Evolutionary conservation across 108 stramenopile genomes (phyloP).

Genomic region (Mayamaea pseudoterrestris): DNA sequence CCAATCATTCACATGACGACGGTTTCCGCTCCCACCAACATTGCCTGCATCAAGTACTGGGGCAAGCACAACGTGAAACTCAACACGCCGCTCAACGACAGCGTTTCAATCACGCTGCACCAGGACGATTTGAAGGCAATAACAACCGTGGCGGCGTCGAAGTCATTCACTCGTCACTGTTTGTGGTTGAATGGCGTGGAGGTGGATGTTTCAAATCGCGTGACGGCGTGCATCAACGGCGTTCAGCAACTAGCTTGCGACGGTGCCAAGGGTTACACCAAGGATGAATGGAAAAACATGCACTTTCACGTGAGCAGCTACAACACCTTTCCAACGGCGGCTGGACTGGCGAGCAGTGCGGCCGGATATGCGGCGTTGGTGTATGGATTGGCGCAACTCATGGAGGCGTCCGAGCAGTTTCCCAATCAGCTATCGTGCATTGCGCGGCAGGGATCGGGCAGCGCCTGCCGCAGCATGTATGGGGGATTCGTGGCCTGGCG

Average conservation of each 20-base stretch:
- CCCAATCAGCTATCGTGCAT: conserved; percentile 81
- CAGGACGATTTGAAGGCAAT: conserved; percentile 88
- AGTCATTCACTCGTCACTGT: conserved; percentile 59
- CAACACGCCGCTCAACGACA: conserved; percentile 94
- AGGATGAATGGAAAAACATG: conserved; percentile 60
- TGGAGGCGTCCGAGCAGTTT: conserved; percentile 65
- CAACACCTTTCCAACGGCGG: conserved; percentile 98
- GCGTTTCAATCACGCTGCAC: conserved; percentile 83
- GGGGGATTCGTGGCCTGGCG: conserved; percentile 98
- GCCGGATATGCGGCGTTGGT: conserved; percentile 94
- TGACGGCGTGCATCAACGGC: conserved; percentile 74
- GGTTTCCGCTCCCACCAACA: conserved; percentile 90
- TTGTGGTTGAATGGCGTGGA: conserved; percentile 94
- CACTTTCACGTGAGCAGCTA: conserved; percentile 77
- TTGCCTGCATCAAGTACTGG: conserved; percentile 98
- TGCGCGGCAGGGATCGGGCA: conserved; percentile 91
- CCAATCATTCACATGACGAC: conserved; percentile 68
- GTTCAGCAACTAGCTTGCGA: conserved; percentile 45
- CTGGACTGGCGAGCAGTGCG: conserved; percentile 87
- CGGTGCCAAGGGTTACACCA: conserved; percentile 36
- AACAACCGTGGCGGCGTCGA: conserved; percentile 80
- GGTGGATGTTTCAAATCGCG: conserved; percentile 43
- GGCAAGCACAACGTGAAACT: conserved; percentile 82
- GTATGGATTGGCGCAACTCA: conserved; percentile 66
- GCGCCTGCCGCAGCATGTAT: conserved; percentile 88